Conservation (phyloP, 192 early-diverging fungal genomes). For the Coemansia sp. region DNA sequence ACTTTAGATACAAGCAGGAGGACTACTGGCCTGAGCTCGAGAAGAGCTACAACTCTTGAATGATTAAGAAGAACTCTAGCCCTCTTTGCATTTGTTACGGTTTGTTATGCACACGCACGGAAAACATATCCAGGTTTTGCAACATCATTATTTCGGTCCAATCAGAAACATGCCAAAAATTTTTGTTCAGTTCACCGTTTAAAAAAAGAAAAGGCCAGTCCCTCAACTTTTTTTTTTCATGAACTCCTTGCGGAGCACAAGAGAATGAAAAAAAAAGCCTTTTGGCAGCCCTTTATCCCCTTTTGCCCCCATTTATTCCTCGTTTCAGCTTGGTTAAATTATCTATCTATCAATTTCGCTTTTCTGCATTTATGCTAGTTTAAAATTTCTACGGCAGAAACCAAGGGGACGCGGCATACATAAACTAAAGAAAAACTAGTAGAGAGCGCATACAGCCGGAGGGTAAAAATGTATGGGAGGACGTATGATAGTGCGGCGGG, state of each 20-base stretch:
- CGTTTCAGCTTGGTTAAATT: not conserved
- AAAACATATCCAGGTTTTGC: not conserved
- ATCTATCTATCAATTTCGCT: too few relatives aligned
- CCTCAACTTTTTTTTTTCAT: not conserved
- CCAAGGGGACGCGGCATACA: not conserved
- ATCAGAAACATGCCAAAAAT: not conserved
- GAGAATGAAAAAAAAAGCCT: not conserved
- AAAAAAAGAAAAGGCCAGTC: too few relatives aligned
- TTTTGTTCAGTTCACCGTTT: not conserved
- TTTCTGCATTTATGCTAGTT: not conserved
- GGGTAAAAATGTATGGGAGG: not conserved
- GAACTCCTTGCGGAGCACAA: not conserved
- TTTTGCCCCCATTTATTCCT: not conserved
- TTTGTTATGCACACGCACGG: too few relatives aligned
- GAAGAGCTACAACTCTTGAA: constrained; percentile 16
- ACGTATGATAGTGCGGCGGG: not conserved
- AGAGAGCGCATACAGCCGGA: not conserved
- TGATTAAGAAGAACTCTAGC: not conserved
- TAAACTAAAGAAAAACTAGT: not conserved
- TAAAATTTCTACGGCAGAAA: not conserved
- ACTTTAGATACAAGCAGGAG: constrained; percentile 67
- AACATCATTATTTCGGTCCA: not conserved
- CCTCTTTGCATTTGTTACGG: not conserved
- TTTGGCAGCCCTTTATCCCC: not conserved
- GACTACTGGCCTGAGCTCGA: constrained; percentile 65